These are phyloP conservation scores for Echinochloa phyllopogon DNA, from an alignment of 176 grass and related monocot genomes.

Conservation along the genomic window DNA sequence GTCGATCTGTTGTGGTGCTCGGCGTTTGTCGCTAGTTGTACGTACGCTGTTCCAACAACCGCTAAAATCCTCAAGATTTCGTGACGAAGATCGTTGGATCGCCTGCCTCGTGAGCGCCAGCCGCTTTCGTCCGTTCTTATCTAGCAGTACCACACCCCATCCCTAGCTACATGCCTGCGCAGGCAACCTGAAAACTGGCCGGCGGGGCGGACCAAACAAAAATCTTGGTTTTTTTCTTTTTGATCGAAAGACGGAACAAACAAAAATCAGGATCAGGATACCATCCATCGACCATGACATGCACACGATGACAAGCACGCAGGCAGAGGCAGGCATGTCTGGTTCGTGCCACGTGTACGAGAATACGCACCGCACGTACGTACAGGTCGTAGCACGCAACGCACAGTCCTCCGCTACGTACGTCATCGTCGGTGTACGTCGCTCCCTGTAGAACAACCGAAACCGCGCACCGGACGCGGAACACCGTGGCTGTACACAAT, in stretches of 20 bases:
- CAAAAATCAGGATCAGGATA: not conserved
- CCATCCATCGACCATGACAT: not conserved
- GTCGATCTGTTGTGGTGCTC: not conserved
- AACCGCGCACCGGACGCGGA: not conserved
- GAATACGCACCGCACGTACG: too few relatives aligned
- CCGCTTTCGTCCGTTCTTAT: not conserved
- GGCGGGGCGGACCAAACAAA: not conserved
- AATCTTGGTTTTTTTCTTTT: too few relatives aligned
- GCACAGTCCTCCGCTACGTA: too few relatives aligned
- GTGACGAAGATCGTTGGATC: not conserved
- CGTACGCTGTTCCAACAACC: not conserved
- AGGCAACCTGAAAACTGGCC: not conserved
- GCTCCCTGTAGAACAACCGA: not conserved
- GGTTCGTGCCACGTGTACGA: not conserved
- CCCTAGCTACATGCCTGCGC: too few relatives aligned
- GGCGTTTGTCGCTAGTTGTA: not conserved
- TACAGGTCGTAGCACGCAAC: too few relatives aligned
- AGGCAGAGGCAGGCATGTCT: too few relatives aligned
- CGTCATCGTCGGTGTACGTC: not conserved
- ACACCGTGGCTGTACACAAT: not conserved
- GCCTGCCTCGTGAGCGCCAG: slow-evolving; percentile 3
- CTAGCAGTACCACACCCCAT: not conserved
- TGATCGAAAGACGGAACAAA: too few relatives aligned
- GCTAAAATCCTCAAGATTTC: not conserved
- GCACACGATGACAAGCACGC: too few relatives aligned